phyloP scores from a whole-genome alignment of 345 rosid species.

The Hibiscus trionum region DNA sequence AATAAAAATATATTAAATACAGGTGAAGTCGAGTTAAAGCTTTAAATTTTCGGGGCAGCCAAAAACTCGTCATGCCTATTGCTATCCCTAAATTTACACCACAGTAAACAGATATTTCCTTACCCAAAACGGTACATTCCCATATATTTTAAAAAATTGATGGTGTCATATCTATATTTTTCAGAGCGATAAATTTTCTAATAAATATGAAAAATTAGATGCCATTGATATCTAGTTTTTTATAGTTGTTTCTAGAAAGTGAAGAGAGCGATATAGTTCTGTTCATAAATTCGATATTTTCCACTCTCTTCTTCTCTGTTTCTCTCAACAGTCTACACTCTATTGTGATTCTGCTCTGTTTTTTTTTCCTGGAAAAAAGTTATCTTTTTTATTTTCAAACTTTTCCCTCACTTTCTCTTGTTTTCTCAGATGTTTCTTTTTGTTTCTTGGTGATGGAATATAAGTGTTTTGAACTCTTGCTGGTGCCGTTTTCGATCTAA shows the following conservation, averaged over 20 bases:
- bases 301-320: neutral
- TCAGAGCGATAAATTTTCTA: neutral
- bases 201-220: neutral
- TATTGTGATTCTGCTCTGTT: slow-evolving; percentile 6
- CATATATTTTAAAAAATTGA: too few species aligned
- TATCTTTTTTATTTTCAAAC: slow-evolving; percentile 2
- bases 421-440: neutral
- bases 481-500: slow-evolving; percentile 10
- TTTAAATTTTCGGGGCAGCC: too few species aligned
- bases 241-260: slow-evolving; percentile 12
- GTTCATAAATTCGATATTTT: slow-evolving; percentile 1
- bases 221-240: neutral
- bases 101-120: too few species aligned
- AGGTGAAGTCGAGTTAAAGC: too few species aligned
- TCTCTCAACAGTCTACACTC: neutral
- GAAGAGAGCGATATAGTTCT: neutral
- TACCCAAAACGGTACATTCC: too few species aligned
- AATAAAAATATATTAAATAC: too few species aligned
- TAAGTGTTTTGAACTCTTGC: neutral
- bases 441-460: neutral
- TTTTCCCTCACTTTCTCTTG: slow-evolving; percentile 1
- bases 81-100: too few species aligned
- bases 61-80: too few species aligned
- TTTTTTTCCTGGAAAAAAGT: slow-evolving; percentile 14
- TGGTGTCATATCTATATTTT: neutral